Conservation (phyloP, 2,329 filamentous ascomycete species). For the Delphinella strobiligena region DNA sequence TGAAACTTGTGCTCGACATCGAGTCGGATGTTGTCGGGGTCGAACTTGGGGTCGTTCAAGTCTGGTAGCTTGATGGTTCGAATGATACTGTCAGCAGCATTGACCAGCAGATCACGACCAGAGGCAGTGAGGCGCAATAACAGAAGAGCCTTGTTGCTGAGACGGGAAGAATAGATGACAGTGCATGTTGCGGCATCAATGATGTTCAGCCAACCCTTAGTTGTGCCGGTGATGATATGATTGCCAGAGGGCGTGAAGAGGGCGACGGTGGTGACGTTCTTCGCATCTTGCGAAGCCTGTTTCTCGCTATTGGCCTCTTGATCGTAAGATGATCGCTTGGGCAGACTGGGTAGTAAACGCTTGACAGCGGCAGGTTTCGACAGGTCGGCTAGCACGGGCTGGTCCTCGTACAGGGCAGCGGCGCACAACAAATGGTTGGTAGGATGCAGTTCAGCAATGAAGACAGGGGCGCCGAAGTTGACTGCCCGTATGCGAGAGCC, state of each 20-base stretch:
- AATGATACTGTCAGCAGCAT: slow-evolving; percentile 89
- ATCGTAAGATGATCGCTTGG: slow-evolving; percentile 60
- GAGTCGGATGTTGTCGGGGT: slow-evolving; percentile 75
- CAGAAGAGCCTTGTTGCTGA: slow-evolving; percentile 79
- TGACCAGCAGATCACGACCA: slow-evolving; percentile 78
- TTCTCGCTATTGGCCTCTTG: slow-evolving; percentile 68
- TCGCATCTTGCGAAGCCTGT: slow-evolving; percentile 80
- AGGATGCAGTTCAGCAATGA: slow-evolving; percentile 90
- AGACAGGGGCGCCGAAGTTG: slow-evolving; percentile 84
- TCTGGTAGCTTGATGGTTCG: slow-evolving; percentile 85
- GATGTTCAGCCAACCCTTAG: slow-evolving; percentile 91
- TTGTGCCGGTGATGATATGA: slow-evolving; percentile 85
- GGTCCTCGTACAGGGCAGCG: slow-evolving; percentile 85
- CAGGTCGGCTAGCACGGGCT: slow-evolving; percentile 72
- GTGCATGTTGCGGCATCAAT: slow-evolving; percentile 71
- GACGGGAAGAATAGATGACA: slow-evolving; percentile 79
- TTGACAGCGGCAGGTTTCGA: slow-evolving; percentile 45
- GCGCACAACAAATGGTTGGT: slow-evolving; percentile 79
- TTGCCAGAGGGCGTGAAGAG: slow-evolving; percentile 78
- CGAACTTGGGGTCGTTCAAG: slow-evolving; percentile 48
- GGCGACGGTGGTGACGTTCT: slow-evolving; percentile 86
- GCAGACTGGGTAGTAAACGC: slow-evolving; percentile 67
- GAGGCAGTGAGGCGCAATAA: slow-evolving; percentile 74
- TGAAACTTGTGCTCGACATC: slow-evolving; percentile 97
- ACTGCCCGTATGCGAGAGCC: slow-evolving; percentile 66